A percentile compares a stretch with the other conserved stretches of the same genome.
Evolutionary conservation across 2,329 filamentous ascomycete species (phyloP).

Genomic region (Thelonectria olida): DNA sequence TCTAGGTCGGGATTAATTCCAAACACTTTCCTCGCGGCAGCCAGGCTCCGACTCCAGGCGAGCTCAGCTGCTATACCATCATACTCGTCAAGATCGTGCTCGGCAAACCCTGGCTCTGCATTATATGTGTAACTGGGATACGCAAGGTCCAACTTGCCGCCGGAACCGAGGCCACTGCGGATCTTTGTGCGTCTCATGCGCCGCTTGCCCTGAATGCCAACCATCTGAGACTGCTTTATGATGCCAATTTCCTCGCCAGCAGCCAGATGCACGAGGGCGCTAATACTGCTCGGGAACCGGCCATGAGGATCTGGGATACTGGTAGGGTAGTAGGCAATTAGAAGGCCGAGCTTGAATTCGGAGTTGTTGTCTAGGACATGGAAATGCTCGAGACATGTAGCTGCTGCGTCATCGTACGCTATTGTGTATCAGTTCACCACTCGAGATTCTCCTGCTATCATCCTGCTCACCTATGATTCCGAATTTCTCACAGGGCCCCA

Average conservation of each 20-base stretch:
- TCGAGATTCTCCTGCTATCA: background rate
- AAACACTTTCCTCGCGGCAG: slow-evolving; percentile 68
- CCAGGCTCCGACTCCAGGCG: slow-evolving; percentile 74
- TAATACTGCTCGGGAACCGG: slow-evolving; percentile 51
- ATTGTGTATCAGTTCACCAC: background rate
- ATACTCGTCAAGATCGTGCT: slow-evolving; percentile 74
- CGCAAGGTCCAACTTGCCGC: slow-evolving; percentile 46
- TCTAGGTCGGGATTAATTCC: slow-evolving; percentile 71
- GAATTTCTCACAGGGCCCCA: slow-evolving; percentile 54
- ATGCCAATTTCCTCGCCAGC: slow-evolving; percentile 51
- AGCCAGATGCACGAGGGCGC: slow-evolving; percentile 52
- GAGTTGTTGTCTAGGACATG: slow-evolving; percentile 56
- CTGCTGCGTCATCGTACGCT: slow-evolving; percentile 56
- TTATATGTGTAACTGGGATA: slow-evolving; percentile 54
- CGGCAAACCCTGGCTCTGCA: slow-evolving; percentile 73
- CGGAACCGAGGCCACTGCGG: slow-evolving; percentile 48
- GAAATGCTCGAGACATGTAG: slow-evolving; percentile 54
- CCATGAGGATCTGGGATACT: slow-evolving; percentile 54
- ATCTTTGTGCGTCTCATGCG: slow-evolving; percentile 46
- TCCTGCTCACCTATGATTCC: slow-evolving; percentile 51
- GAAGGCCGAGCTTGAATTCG: slow-evolving; percentile 52
- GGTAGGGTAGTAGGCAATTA: slow-evolving; percentile 57
- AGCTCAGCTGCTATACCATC: slow-evolving; percentile 70
- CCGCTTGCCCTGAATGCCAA: slow-evolving; percentile 56
- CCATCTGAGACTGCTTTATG: slow-evolving; percentile 53